These are phyloP conservation scores for Choanephora cucurbitarum DNA, from an alignment of 371 early-diverging fungal species.

Conservation along the genomic window DNA sequence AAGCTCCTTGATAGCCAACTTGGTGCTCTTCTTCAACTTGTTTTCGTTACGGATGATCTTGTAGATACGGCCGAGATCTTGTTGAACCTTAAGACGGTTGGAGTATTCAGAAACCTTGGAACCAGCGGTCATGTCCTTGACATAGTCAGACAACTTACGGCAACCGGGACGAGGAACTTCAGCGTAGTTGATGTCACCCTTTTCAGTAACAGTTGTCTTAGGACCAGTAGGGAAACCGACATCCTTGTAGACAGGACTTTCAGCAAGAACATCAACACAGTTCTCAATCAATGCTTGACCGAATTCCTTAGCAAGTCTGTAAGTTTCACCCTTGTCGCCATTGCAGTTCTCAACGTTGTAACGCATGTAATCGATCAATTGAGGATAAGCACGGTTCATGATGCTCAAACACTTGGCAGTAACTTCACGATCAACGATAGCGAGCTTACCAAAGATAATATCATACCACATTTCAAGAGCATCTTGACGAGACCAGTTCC, in stretches of 20 bases:
- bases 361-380: conserved; percentile 84
- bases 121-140: conserved; percentile 72
- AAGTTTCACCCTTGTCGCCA: conserved; percentile 80
- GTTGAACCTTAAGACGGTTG: conserved; percentile 77
- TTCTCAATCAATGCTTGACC: conserved; percentile 86
- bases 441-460: conserved; percentile 88
- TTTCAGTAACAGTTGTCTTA: conserved; percentile 72
- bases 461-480: conserved; percentile 89
- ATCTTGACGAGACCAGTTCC: conserved; percentile 98
- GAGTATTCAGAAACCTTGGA: conserved; percentile 70
- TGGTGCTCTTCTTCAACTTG: conserved; percentile 74
- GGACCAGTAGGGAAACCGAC: conserved; percentile 81
- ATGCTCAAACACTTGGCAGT: conserved; percentile 89
- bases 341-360: conserved; percentile 78
- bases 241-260: conserved; percentile 87
- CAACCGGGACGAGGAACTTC: conserved; percentile 75
- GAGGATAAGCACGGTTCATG: conserved; percentile 90
- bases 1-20: conserved; percentile 68
- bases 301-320: conserved; percentile 79
- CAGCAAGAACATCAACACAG: conserved; percentile 77
- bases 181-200: conserved; percentile 82
- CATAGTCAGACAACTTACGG: conserved; percentile 71
- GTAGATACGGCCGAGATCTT: conserved; percentile 76
- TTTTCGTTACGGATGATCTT: conserved; percentile 77
- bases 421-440: conserved; percentile 90